Conservation (phyloP, 1,284 basidiomycete species). For the Malassezia japonica region DNA sequence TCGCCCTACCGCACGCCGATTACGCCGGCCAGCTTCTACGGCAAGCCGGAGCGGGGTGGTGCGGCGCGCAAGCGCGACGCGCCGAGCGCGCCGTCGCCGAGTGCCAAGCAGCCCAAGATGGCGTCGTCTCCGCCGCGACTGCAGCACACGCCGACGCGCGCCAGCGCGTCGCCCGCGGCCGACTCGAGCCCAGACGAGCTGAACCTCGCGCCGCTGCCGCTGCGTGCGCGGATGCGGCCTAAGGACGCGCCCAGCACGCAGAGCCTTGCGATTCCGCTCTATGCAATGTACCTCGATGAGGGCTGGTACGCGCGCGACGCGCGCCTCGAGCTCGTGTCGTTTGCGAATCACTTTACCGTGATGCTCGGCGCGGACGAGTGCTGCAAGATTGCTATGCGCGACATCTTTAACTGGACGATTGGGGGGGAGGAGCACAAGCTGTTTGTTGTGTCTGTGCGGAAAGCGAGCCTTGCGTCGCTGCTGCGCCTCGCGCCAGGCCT, state of each 20-base stretch:
- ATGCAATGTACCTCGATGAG: neutral
- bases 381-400: constrained; percentile 10
- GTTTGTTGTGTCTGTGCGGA: neutral
- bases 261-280: neutral
- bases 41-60: neutral
- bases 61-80: neutral
- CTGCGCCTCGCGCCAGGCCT: neutral
- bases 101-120: neutral
- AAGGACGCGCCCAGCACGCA: neutral
- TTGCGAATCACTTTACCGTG: constrained; percentile 8
- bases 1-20: constrained; percentile 17
- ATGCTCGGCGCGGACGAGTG: neutral
- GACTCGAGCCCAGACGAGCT: constrained; percentile 16
- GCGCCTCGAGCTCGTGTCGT: constrained; percentile 2
- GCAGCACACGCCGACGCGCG: too few relatives aligned
- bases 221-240: constrained; percentile 11
- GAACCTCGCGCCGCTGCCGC: constrained; percentile 6
- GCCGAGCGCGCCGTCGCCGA: neutral
- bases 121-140: too few relatives aligned
- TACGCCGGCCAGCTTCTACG: constrained; percentile 8
- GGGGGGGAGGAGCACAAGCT: constrained; percentile 4
- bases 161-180: neutral
- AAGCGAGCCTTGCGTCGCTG: neutral
- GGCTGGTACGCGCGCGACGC: neutral
- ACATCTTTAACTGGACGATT: constrained; percentile 3